Conservation (phyloP, 2,329 filamentous ascomycete species). For the Fusarium fujikuroi region DNA sequence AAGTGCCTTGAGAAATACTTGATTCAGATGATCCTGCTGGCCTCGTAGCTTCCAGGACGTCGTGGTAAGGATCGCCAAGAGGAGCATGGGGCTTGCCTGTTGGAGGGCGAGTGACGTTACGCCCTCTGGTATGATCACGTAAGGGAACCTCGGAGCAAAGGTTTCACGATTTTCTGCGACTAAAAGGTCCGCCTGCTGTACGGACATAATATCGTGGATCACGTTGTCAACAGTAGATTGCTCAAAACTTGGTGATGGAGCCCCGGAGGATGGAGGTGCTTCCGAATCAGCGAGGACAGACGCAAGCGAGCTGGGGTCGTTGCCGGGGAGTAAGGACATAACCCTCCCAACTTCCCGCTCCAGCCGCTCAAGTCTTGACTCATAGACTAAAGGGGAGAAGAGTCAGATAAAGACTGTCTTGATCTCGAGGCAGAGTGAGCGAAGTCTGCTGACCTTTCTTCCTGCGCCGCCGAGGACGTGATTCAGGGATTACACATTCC, state of each 20-base stretch:
- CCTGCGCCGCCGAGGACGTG: neutral
- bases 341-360: neutral
- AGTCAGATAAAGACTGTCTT: fast-evolving
- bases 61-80: neutral
- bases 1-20: neutral
- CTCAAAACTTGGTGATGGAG: neutral
- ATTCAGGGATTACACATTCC: neutral
- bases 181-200: neutral
- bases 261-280: neutral
- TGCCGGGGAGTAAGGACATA: neutral
- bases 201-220: neutral
- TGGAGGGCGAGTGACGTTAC: fast-evolving
- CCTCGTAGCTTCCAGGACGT: neutral
- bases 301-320: neutral
- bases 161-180: neutral
- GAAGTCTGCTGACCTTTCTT: neutral
- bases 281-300: neutral
- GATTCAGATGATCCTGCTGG: neutral
- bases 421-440: neutral
- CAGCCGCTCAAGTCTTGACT: neutral
- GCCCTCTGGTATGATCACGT: neutral
- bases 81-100: neutral
- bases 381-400: neutral
- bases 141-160: neutral
- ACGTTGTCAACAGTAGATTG: neutral